phyloP scores from a whole-genome alignment of 2,329 filamentous ascomycete genomes.

The Orbilia ellipsospora region DNA sequence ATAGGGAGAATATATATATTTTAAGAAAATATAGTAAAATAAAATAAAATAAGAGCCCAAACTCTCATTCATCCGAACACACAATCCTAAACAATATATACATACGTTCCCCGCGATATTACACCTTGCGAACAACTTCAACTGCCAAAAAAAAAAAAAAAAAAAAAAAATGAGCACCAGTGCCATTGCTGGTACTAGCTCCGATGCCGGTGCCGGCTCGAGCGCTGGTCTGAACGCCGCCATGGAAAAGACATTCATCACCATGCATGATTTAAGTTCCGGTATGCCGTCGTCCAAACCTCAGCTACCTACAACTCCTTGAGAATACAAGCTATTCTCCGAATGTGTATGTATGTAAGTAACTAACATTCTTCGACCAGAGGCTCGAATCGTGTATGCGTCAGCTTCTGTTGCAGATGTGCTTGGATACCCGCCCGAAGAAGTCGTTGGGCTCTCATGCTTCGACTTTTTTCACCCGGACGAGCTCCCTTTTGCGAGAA shows the following conservation, averaged over 20 bases:
- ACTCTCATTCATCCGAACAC: background rate
- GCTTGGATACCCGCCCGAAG: slow-evolving; percentile 79
- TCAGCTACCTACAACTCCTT: slow-evolving; percentile 9
- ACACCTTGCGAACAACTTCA: background rate
- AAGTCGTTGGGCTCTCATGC: slow-evolving; percentile 79
- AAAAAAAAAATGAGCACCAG: no score
- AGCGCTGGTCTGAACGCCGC: background rate
- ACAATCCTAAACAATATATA: background rate
- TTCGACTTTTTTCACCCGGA: slow-evolving; percentile 90
- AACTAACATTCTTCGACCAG: slow-evolving; percentile 61
- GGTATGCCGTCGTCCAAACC: slow-evolving; percentile 44
- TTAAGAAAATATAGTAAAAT: no score
- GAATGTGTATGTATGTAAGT: slow-evolving; percentile 22
- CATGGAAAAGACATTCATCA: slow-evolving; percentile 91
- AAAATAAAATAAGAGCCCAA: background rate
- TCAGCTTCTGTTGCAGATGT: slow-evolving; percentile 87
- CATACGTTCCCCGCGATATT: background rate
- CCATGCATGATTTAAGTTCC: slow-evolving; percentile 78
- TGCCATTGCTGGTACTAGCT: no score
- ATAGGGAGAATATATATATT: no score
- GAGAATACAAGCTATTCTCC: background rate
- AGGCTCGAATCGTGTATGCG: slow-evolving; percentile 83
- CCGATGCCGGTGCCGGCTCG: no score
- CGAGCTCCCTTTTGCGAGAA: slow-evolving; percentile 78
- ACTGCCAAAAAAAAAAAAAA: no score